These are phyloP conservation scores for Otatea glauca DNA, from an alignment of 176 grass and related monocot genomes.

Conservation along the genomic window DNA sequence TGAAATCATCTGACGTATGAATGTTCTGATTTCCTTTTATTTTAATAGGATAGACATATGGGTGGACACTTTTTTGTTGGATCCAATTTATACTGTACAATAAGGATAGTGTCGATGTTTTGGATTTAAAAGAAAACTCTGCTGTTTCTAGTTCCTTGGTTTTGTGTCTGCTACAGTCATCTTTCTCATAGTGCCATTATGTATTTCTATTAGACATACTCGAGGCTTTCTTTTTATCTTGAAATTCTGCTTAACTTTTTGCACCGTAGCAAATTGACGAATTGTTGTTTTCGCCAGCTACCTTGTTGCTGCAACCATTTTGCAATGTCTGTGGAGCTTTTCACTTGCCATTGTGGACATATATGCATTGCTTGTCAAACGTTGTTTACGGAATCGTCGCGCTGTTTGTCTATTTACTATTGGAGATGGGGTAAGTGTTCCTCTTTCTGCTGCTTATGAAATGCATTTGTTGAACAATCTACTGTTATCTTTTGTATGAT, in stretches of 20 bases:
- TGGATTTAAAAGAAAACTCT: neutral
- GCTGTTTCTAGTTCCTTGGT: neutral
- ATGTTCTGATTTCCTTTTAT: neutral
- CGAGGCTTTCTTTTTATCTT: neutral
- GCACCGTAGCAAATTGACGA: neutral
- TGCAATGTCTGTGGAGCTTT: conserved; percentile 88
- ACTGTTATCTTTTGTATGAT: neutral
- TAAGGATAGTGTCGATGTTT: neutral
- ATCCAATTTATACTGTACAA: neutral
- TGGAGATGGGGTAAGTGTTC: conserved; percentile 72
- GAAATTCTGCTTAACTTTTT: neutral
- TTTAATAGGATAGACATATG: neutral
- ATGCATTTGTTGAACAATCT: conserved; percentile 26
- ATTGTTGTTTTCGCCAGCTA: conserved; percentile 49
- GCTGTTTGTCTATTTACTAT: conserved; percentile 68
- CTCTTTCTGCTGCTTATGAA: conserved; percentile 14
- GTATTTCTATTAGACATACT: conserved; percentile 16
- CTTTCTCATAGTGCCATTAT: neutral
- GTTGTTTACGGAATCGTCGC: conserved; percentile 64
- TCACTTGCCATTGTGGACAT: conserved; percentile 73
- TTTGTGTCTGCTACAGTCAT: neutral
- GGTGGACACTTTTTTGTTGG: neutral
- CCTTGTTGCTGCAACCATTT: conserved; percentile 66
- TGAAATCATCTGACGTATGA: neutral
- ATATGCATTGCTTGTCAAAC: conserved; percentile 91